Conservation (phyloP, 139 green algal species). For the Chlamydomonas sp. region DNA sequence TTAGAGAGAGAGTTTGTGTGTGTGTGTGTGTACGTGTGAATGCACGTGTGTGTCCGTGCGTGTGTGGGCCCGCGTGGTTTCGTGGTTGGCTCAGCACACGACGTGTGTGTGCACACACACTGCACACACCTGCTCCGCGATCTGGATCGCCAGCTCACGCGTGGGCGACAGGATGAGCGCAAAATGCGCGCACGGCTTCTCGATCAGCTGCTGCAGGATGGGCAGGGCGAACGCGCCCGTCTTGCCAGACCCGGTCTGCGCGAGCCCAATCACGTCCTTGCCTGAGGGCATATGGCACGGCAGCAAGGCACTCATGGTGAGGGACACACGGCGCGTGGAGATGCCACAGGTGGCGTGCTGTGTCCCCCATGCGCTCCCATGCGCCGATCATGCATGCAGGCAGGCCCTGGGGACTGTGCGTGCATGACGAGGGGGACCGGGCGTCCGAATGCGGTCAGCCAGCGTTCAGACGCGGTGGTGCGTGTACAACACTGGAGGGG, state of each 20-base stretch:
- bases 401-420: not conserved
- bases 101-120: no score
- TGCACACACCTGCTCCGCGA: conserved; percentile 93
- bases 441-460: not conserved
- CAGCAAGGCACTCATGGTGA: not conserved
- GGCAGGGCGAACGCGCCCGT: conserved; percentile 94
- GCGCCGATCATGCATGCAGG: not conserved
- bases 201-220: conserved; percentile 88
- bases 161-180: conserved; percentile 92
- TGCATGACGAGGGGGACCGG: not conserved
- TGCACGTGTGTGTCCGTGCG: no score
- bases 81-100: no score
- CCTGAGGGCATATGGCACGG: conserved; percentile 35
- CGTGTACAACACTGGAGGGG: not conserved
- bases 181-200: conserved; percentile 84
- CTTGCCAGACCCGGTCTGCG: conserved; percentile 96
- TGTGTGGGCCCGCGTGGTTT: no score
- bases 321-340: not conserved
- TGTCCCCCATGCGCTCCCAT: not conserved
- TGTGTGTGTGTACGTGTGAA: no score
- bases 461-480: not conserved
- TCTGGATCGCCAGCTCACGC: conserved; percentile 97
- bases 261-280: conserved; percentile 94
- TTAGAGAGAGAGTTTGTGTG: no score
- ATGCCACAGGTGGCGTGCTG: not conserved